Conservation (phyloP, 495 filamentous ascomycete genomes). For the Alectoria sarmentosa region DNA sequence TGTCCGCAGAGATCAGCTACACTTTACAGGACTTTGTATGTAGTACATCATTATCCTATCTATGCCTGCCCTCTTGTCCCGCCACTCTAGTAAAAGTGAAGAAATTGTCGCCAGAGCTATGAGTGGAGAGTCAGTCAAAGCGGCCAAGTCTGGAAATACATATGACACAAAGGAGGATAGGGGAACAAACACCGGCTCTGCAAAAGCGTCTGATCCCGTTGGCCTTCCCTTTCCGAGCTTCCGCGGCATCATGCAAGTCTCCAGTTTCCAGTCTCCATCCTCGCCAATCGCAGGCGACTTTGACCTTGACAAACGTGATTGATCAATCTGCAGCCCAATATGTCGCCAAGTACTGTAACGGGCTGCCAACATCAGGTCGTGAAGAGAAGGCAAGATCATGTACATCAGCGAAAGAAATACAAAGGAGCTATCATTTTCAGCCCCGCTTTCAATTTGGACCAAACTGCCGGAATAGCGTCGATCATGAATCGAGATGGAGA, state of each 20-base stretch:
- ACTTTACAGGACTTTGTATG: too few relatives aligned
- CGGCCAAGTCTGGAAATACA: neutral
- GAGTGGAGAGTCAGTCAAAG: neutral
- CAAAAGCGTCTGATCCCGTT: conserved; percentile 16
- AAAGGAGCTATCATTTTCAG: neutral
- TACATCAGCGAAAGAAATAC: too few relatives aligned
- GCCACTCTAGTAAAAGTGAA: neutral
- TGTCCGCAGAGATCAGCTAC: neutral
- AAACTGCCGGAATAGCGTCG: conserved; percentile 8
- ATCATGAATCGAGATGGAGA: neutral
- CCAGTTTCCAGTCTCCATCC: conserved; percentile 18
- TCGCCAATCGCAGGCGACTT: conserved; percentile 15
- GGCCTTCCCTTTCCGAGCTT: conserved; percentile 13
- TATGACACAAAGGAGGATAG: neutral
- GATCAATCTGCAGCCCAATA: too few relatives aligned
- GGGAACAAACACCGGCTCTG: conserved; percentile 1
- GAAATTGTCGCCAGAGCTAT: neutral
- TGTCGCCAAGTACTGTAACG: neutral
- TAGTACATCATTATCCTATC: neutral
- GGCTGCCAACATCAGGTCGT: neutral
- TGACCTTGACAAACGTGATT: conserved; percentile 1
- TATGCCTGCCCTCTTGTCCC: neutral
- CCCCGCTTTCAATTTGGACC: conserved; percentile 7
- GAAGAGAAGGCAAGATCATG: too few relatives aligned
- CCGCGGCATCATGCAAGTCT: conserved; percentile 6